A percentile compares a stretch with the other conserved stretches of the same genome.
Evolutionary conservation across 768 basidiomycete species (phyloP).

Genomic region (Kwoniella heveanensis): DNA sequence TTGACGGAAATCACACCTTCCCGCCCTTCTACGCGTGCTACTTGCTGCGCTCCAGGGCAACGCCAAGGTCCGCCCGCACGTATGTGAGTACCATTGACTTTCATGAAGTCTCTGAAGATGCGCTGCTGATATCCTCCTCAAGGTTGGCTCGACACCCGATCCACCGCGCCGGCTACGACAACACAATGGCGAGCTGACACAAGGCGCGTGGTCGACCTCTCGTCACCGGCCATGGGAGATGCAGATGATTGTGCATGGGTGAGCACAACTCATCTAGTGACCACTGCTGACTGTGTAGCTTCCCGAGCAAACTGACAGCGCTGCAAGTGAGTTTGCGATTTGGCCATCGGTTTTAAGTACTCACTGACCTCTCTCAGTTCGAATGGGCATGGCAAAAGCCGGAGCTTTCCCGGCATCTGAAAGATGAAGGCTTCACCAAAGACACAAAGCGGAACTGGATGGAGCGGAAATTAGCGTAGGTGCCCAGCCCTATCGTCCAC

Average conservation of each 20-base stretch:
- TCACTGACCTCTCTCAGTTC: conserved; percentile 60
- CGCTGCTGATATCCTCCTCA: conserved; percentile 22
- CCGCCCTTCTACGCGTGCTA: conserved; percentile 78
- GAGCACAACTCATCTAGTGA: not conserved
- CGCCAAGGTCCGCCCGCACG: conserved; percentile 62
- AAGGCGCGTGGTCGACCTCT: conserved; percentile 71
- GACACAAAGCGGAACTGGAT: conserved; percentile 44
- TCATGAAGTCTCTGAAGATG: not conserved
- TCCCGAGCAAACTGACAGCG: conserved; percentile 75
- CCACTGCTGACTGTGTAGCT: conserved; percentile 57
- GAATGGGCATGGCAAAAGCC: conserved; percentile 86
- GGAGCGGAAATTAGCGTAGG: conserved; percentile 52
- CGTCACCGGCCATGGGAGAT: conserved; percentile 65
- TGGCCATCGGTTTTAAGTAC: not conserved
- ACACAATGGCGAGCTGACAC: conserved; percentile 75
- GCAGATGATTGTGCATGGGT: conserved; percentile 77
- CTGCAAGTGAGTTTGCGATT: conserved; percentile 55
- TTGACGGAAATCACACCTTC: conserved; percentile 54
- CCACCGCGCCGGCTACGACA: conserved; percentile 62
- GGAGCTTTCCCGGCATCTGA: conserved; percentile 67
- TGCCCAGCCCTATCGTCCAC: not conserved
- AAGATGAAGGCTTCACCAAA: conserved; percentile 46
- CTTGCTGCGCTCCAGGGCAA: conserved; percentile 69
- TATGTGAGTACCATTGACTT: conserved; percentile 61
- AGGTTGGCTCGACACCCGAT: conserved; percentile 58